These are phyloP conservation scores for Vickermania spadyakhi DNA, from an alignment of 208 protist genomes.

Conservation along the genomic window DNA sequence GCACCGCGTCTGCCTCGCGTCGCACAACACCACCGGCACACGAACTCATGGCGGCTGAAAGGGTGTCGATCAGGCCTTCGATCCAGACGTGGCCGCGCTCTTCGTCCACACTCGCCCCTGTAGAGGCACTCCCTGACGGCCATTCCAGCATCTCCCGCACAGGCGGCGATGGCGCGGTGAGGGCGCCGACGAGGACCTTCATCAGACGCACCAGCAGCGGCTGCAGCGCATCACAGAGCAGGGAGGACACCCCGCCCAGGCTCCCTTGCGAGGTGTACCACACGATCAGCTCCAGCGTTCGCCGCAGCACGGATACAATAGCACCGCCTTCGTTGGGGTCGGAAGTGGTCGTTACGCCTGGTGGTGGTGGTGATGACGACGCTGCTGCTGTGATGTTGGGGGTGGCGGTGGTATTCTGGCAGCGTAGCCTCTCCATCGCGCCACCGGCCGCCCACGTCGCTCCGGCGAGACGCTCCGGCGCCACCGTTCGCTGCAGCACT, in stretches of 20 bases:
- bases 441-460: no score
- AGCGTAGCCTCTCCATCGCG: no score
- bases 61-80: slow-evolving; percentile 12
- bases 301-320: slow-evolving; percentile 3
- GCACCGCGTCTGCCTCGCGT: slow-evolving; percentile 21
- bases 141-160: background rate
- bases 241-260: slow-evolving; percentile 15
- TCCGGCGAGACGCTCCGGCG: no score
- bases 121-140: background rate
- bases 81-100: slow-evolving; percentile 4
- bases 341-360: no score
- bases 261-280: slow-evolving; percentile 23
- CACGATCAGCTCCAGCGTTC: slow-evolving; percentile 12
- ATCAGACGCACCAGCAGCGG: slow-evolving; percentile 23
- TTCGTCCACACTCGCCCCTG: background rate
- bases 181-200: slow-evolving; percentile 10
- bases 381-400: no score
- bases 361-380: no score
- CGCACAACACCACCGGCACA: slow-evolving; percentile 26
- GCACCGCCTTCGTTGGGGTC: background rate
- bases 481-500: no score
- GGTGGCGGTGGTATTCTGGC: no score
- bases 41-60: slow-evolving; percentile 24
- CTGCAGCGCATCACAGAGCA: slow-evolving; percentile 20
- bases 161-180: background rate